Conservation (phyloP, 345 rosid genomes). For the Erodium maritimum region DNA sequence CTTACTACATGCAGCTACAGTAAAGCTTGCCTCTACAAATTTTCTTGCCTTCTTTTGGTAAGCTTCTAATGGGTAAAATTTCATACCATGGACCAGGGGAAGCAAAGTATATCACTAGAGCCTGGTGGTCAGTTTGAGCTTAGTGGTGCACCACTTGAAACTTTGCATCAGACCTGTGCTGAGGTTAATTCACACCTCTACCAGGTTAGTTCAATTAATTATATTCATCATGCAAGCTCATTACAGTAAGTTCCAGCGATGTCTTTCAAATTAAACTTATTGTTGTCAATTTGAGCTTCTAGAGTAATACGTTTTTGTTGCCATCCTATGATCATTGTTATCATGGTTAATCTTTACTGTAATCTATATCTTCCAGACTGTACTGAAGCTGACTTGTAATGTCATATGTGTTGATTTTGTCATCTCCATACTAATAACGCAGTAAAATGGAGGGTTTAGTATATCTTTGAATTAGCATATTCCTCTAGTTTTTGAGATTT, state of each 20-base stretch:
- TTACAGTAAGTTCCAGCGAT: not conserved
- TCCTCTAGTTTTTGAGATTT: not conserved
- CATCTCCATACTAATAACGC: too few species aligned
- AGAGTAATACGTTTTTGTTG: not conserved
- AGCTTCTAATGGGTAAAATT: not conserved
- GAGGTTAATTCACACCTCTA: slow-evolving; percentile 99
- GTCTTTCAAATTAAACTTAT: not conserved
- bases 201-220: slow-evolving; percentile 45
- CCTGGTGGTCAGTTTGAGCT: slow-evolving; percentile 99
- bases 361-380: too few species aligned
- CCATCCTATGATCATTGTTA: not conserved
- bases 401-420: too few species aligned
- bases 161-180: slow-evolving; percentile 97
- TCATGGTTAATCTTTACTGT: not conserved
- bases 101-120: slow-evolving; percentile 96
- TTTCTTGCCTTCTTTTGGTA: slow-evolving; percentile 1
- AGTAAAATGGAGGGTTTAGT: not conserved
- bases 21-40: not conserved
- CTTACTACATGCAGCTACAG: not conserved
- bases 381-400: too few species aligned
- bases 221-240: not conserved
- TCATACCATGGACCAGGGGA: slow-evolving; percentile 46
- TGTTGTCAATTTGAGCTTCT: not conserved
- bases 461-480: not conserved
- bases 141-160: slow-evolving; percentile 98